Conservation (phyloP, 2,329 filamentous ascomycete genomes). For the Chalaropsis thielavioides region DNA sequence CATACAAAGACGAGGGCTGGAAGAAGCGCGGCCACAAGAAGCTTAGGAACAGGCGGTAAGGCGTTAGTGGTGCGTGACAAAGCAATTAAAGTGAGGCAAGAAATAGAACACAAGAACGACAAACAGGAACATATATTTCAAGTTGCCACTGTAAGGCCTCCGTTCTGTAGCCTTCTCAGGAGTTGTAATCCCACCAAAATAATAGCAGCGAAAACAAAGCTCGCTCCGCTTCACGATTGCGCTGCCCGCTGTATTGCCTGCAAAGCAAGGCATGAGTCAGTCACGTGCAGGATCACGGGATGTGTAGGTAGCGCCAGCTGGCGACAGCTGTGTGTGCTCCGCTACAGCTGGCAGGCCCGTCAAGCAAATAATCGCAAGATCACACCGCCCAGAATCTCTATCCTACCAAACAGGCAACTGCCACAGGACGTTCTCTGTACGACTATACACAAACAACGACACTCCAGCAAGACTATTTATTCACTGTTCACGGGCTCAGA, state of each 20-base stretch:
- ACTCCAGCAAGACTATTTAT: not conserved
- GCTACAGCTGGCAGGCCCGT: not conserved
- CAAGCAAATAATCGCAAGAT: not conserved
- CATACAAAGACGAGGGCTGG: not conserved
- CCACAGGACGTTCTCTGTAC: not conserved
- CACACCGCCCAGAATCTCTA: not conserved
- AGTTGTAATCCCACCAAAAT: slow-evolving; percentile 5
- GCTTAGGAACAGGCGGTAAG: not conserved
- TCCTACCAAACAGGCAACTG: not conserved
- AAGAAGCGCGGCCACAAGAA: not conserved
- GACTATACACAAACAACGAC: not conserved
- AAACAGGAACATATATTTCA: not conserved
- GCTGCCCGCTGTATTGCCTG: not conserved
- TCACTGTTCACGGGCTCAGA: not conserved
- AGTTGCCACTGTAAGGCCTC: not conserved
- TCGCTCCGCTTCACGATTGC: not conserved
- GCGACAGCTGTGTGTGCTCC: not conserved
- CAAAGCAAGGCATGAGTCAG: not conserved
- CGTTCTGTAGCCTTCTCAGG: slow-evolving; percentile 8
- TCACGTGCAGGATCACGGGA: not conserved
- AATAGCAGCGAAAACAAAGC: not conserved
- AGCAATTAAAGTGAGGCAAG: not conserved
- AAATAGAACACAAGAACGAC: not conserved
- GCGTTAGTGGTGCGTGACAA: not conserved
- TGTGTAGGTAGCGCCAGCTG: not conserved